These are phyloP conservation scores for Ustilago sp. DNA, from an alignment of 1,284 basidiomycete genomes.

Conservation along the genomic window DNA sequence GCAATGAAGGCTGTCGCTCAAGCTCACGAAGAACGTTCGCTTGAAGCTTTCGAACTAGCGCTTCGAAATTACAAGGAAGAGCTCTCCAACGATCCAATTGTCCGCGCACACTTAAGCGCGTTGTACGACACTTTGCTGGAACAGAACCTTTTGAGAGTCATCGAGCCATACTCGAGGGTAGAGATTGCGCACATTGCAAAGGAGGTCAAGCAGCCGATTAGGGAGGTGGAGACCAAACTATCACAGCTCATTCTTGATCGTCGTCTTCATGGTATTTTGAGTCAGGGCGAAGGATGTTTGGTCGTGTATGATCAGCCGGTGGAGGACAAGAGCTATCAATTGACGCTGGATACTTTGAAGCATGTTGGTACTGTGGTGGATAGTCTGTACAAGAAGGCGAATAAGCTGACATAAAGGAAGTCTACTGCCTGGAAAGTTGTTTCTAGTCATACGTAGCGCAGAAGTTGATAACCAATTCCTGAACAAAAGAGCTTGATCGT, in stretches of 20 bases:
- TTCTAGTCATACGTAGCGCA: neutral
- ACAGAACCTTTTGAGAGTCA: slow-evolving; percentile 92
- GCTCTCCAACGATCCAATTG: slow-evolving; percentile 90
- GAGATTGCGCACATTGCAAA: slow-evolving; percentile 91
- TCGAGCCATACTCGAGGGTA: slow-evolving; percentile 93
- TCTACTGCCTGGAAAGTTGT: neutral
- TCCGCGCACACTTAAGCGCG: slow-evolving; percentile 89
- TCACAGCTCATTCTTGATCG: slow-evolving; percentile 99
- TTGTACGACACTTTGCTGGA: slow-evolving; percentile 95
- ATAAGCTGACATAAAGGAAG: slow-evolving; percentile 27
- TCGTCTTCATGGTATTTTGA: slow-evolving; percentile 90
- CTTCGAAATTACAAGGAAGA: slow-evolving; percentile 89
- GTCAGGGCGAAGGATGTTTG: slow-evolving; percentile 92
- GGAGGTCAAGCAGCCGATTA: slow-evolving; percentile 86
- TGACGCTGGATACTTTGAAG: slow-evolving; percentile 87
- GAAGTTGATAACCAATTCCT: neutral
- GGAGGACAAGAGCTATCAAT: slow-evolving; percentile 84
- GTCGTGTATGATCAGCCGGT: slow-evolving; percentile 87
- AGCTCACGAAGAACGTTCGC: slow-evolving; percentile 89
- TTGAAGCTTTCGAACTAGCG: slow-evolving; percentile 89
- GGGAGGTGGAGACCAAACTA: slow-evolving; percentile 95
- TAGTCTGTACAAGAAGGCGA: slow-evolving; percentile 79
- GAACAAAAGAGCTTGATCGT: neutral
- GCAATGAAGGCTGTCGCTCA: slow-evolving; percentile 94
- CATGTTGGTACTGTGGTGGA: slow-evolving; percentile 92